phyloP scores from a whole-genome alignment of 768 basidiomycete genomes.

The Boletellus emodensis region DNA sequence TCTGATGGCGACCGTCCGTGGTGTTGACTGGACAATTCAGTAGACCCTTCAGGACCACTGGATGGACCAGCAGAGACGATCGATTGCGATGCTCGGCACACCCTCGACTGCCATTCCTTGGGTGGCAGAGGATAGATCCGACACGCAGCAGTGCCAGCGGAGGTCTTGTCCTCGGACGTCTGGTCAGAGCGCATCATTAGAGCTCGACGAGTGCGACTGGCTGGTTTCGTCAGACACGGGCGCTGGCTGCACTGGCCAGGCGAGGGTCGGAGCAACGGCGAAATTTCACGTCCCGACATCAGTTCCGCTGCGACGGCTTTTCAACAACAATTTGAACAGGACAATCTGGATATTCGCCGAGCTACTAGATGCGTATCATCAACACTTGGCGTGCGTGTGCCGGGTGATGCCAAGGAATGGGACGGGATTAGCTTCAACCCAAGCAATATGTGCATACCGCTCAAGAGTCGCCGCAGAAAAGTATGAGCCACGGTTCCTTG shows the following conservation, averaged over 20 bases:
- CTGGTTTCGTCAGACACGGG: no score
- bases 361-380: not conserved
- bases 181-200: no score
- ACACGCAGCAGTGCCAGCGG: not conserved
- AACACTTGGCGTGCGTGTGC: not conserved
- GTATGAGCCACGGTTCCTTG: conserved; percentile 5
- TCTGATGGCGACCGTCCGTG: not conserved
- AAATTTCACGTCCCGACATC: conserved; percentile 16
- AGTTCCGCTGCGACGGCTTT: not conserved
- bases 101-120: not conserved
- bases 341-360: not conserved
- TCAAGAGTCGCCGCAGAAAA: no score
- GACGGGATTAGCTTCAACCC: not conserved
- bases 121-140: not conserved
- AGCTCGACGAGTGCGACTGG: no score
- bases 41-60: not conserved
- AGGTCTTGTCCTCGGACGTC: no score
- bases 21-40: not conserved
- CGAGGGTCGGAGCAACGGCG: not conserved
- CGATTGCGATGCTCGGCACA: not conserved
- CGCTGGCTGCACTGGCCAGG: no score
- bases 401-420: not conserved
- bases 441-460: no score
- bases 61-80: no score
- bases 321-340: not conserved